Evolutionary conservation across 495 filamentous ascomycete species (phyloP).

Genomic region (Penicillium nucicola): DNA sequence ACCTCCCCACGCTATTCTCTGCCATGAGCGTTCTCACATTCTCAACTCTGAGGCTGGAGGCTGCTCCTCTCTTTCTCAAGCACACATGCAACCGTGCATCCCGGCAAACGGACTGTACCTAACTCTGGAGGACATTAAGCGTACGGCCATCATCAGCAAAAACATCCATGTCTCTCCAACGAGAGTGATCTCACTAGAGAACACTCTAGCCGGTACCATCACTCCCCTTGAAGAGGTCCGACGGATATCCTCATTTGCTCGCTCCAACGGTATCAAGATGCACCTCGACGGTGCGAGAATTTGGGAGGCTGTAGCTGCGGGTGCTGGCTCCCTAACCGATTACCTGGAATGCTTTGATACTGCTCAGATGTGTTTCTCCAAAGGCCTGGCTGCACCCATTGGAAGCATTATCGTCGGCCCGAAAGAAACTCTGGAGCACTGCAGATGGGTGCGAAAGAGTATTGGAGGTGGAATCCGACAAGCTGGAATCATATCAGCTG

Average conservation of each 20-base stretch:
- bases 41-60: conserved; percentile 49
- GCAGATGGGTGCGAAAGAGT: conserved; percentile 76
- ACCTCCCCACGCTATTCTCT: conserved; percentile 49
- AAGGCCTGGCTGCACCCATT: conserved; percentile 85
- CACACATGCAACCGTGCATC: conserved; percentile 30
- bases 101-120: conserved; percentile 65
- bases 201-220: conserved; percentile 75
- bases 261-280: conserved; percentile 61
- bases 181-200: conserved; percentile 74
- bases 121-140: conserved; percentile 71
- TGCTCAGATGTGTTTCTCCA: conserved; percentile 80
- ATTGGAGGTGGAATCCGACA: conserved; percentile 83
- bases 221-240: conserved; percentile 69
- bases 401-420: conserved; percentile 75
- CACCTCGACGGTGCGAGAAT: conserved; percentile 85
- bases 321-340: conserved; percentile 59
- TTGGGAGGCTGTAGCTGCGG: conserved; percentile 69
- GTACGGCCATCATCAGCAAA: conserved; percentile 37
- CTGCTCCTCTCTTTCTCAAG: conserved; percentile 19
- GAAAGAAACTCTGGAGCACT: conserved; percentile 61
- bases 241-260: conserved; percentile 67
- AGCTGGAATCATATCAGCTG: conserved; percentile 48
- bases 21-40: conserved; percentile 48
- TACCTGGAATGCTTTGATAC: conserved; percentile 77
- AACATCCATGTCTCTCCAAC: conserved; percentile 61